phyloP scores from a whole-genome alignment of 768 basidiomycete genomes.

The Russula dissimulans region DNA sequence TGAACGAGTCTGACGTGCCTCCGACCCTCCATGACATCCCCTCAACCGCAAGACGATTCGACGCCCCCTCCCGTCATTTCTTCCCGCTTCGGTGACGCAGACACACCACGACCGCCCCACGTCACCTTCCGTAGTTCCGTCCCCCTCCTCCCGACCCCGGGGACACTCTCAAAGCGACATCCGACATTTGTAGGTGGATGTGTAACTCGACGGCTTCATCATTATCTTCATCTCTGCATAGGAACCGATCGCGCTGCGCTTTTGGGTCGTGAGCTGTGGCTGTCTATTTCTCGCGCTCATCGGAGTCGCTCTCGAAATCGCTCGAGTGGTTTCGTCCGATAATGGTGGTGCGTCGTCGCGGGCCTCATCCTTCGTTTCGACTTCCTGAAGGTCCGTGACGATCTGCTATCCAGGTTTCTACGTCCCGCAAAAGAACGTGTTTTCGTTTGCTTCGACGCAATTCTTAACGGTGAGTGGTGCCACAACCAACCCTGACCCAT shows the following conservation, averaged over 20 bases:
- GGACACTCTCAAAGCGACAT: slow-evolving; percentile 1
- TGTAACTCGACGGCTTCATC: too few relatives aligned
- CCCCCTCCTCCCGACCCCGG: slow-evolving; percentile 5
- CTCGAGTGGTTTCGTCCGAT: not conserved
- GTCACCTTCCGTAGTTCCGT: slow-evolving; percentile 5
- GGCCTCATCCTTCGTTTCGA: not conserved
- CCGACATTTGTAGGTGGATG: slow-evolving; percentile 7
- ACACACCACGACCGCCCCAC: not conserved
- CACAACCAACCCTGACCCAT: not conserved
- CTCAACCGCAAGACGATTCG: not conserved
- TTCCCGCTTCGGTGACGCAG: not conserved
- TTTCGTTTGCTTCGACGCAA: slow-evolving; percentile 38
- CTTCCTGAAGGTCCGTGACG: not conserved
- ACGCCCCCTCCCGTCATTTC: not conserved
- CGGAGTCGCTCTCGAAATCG: slow-evolving; percentile 13
- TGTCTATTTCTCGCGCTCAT: not conserved
- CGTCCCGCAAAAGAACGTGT: slow-evolving; percentile 42
- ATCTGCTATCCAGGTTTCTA: slow-evolving; percentile 36
- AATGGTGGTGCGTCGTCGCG: not conserved
- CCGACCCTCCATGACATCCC: not conserved
- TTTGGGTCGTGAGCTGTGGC: slow-evolving; percentile 6
- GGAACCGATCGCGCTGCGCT: slow-evolving; percentile 3
- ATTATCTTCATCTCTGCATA: not conserved
- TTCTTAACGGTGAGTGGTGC: slow-evolving; percentile 35
- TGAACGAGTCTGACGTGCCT: not conserved